Evolutionary conservation across 495 filamentous ascomycete genomes (phyloP).

Genomic region (Tuber borchii): DNA sequence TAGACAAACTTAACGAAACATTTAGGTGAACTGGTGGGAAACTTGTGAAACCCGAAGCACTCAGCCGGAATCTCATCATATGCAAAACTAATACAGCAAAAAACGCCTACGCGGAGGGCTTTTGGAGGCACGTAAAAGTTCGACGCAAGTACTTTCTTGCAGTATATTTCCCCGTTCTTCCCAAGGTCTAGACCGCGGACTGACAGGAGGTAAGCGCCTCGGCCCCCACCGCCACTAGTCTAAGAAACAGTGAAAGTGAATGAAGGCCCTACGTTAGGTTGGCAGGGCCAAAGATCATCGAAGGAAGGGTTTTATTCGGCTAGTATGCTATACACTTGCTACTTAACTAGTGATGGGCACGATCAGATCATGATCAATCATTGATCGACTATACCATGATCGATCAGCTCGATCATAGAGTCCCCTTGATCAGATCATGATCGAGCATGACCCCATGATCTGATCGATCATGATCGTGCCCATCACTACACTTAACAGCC

Average conservation of each 20-base stretch:
- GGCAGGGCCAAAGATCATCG: conserved; percentile 71
- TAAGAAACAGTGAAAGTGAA: conserved; percentile 70
- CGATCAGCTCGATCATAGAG: no score
- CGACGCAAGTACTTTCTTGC: conserved; percentile 36
- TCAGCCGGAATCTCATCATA: conserved; percentile 77
- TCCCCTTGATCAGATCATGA: no score
- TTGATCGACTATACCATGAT: no score
- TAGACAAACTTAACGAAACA: conserved; percentile 64
- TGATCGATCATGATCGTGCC: no score
- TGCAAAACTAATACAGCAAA: conserved; percentile 37
- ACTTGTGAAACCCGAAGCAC: conserved; percentile 61
- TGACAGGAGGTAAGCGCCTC: conserved; percentile 52
- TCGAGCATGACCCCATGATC: no score
- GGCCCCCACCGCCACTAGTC: conserved; percentile 82
- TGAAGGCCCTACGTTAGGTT: conserved; percentile 80
- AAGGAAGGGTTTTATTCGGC: conserved; percentile 80
- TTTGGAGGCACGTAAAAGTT: conserved; percentile 35
- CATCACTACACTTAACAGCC: conserved; percentile 25
- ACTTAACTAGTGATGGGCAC: no score
- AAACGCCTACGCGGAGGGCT: conserved; percentile 39
- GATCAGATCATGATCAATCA: no score
- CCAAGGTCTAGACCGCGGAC: not conserved
- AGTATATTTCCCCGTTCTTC: not conserved
- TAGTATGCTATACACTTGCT: conserved; percentile 61
- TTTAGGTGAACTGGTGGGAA: conserved; percentile 56